Evolutionary conservation across 169 alveolate species (phyloP), one percentile per base, ranked within the genome.

Genomic region (Amoebophrya sp.): DNA sequence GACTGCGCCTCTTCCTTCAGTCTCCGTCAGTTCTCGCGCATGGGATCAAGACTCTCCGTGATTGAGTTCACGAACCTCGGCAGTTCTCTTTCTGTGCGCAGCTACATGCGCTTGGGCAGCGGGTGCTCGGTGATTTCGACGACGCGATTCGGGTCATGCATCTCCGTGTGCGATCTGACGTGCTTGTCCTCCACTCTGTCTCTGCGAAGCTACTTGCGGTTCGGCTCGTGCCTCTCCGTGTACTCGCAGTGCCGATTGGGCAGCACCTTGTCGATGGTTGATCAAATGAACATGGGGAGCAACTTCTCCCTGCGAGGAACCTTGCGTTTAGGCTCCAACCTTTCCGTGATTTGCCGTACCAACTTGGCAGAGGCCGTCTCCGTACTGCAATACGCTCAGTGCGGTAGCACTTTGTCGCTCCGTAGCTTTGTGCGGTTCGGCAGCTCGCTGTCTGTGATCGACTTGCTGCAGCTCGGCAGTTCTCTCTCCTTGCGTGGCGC

Each of bases 81-180:
- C 91, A 38, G 65, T 38, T 40, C 91, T 0, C 53, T 89, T 10
- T 39, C 76, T 1, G 36, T 89, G 76, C 54, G 91, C 1, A 40
- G 91, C 54, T 39, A 39, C 76, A 0, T 41, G 0, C 54, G 91
- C 0, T 76, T 89, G 26, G 91, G 91, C 6, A 23, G 40, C 36
- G 41, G 76, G 77, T 18, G 18, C 65, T 38, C 65, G 26, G 91
- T 40, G 39, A 26, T 26, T 36, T 38, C 91, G 76, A 29, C 12
- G 55, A 41, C 91, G 18, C 41, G 91, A 76, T 39, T 89, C 65
- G 91, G 91, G 77, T 38, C 65, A 34, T 40, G 91, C 65, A 33
- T 89, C 40, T 39, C 76, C 33, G 65, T 89, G 38, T 2, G n/a
- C 39, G 91, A 89, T 34, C 76, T 41, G 33, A 41, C 91, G 26